A percentile compares a stretch with the other conserved stretches of the same genome.
Evolutionary conservation across 2,329 filamentous ascomycete genomes (phyloP).

Genomic region (Xylaria sp.): DNA sequence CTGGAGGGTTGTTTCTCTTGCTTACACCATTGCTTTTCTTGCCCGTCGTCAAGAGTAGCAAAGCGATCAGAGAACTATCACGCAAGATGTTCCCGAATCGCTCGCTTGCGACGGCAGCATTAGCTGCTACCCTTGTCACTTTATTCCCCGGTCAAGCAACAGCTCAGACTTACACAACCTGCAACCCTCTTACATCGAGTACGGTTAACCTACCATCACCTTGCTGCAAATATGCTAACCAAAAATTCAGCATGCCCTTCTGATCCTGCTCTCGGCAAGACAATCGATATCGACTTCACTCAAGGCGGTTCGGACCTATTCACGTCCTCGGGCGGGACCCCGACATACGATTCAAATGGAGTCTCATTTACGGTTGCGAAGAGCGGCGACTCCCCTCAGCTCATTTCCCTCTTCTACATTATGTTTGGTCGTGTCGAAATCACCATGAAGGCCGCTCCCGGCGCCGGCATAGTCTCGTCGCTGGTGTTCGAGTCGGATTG

Average conservation of each 20-base stretch:
- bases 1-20: not conserved
- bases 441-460: conserved; percentile 85
- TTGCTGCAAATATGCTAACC: conserved; percentile 33
- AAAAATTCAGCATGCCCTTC: conserved; percentile 71
- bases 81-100: conserved; percentile 43
- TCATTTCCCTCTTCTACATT: conserved; percentile 95
- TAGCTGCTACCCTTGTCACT: conserved; percentile 37
- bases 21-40: not conserved
- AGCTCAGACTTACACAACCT: conserved; percentile 50
- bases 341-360: conserved; percentile 80
- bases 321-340: conserved; percentile 71
- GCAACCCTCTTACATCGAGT: conserved; percentile 49
- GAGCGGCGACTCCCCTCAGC: conserved; percentile 85
- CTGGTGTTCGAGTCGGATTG: conserved; percentile 90
- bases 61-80: not conserved
- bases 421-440: conserved; percentile 97
- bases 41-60: not conserved
- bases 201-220: conserved; percentile 35
- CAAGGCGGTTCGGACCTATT: conserved; percentile 83
- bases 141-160: conserved; percentile 40
- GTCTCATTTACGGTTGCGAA: conserved; percentile 82
- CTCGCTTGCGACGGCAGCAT: conserved; percentile 36
- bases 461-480: conserved; percentile 91
- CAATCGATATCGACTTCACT: conserved; percentile 86
- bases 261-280: conserved; percentile 82